Conservation (phyloP, 768 basidiomycete species). For the Rhodotorula graminis region DNA sequence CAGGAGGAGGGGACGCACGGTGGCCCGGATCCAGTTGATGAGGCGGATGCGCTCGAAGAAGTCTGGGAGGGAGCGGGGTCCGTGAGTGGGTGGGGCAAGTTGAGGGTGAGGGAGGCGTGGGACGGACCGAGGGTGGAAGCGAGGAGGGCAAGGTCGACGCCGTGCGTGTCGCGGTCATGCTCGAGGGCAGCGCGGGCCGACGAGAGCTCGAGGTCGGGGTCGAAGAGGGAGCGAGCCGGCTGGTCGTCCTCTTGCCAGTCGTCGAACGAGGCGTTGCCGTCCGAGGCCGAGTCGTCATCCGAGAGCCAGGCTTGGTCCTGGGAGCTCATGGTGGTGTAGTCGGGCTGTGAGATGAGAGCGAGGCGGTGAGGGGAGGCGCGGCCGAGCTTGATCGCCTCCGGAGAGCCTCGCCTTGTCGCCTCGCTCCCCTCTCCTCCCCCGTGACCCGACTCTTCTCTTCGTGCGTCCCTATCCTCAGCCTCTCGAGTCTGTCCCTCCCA, state of each 20-base stretch:
- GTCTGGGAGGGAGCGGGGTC: conserved; percentile 49
- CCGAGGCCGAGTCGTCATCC: not conserved
- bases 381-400: not conserved
- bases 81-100: not conserved
- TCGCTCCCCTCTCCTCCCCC: not conserved
- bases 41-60: conserved; percentile 72
- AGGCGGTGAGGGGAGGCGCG: not conserved
- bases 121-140: conserved; percentile 56
- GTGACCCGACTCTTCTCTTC: not conserved
- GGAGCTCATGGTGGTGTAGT: no score
- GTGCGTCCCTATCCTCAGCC: not conserved
- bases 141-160: conserved; percentile 59
- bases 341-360: not conserved
- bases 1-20: conserved; percentile 51
- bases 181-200: conserved; percentile 59
- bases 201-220: conserved; percentile 57
- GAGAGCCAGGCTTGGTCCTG: not conserved
- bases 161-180: conserved; percentile 60
- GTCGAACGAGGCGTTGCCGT: conserved; percentile 29
- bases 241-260: conserved; percentile 37
- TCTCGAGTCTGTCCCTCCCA: no score
- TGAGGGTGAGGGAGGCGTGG: conserved; percentile 40
- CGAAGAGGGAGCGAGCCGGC: conserved; percentile 68
- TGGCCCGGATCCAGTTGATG: conserved; percentile 79
- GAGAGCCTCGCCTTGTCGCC: not conserved